A percentile compares a stretch with the other conserved stretches of the same genome.
These are phyloP conservation scores for Citrus unshiu DNA, from an alignment of 345 rosid genomes.

Conservation along the genomic window DNA sequence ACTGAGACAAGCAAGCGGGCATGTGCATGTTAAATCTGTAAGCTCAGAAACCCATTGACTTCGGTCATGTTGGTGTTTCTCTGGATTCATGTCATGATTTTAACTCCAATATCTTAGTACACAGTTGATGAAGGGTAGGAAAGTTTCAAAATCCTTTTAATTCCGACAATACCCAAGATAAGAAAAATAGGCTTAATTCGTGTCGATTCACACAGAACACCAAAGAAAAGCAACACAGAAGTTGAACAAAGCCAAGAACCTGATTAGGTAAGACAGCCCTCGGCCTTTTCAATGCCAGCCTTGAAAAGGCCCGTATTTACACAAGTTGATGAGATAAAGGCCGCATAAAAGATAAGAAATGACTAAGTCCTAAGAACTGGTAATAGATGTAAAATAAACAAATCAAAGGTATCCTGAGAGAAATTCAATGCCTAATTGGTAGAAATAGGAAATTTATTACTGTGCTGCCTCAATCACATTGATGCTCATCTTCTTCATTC, in stretches of 20 bases:
- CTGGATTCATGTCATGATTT: too few species aligned
- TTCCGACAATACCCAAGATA: background rate
- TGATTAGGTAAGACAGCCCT: background rate
- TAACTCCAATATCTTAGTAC: background rate
- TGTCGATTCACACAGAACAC: background rate
- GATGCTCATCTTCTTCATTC: background rate
- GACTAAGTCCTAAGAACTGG: background rate
- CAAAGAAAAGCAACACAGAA: background rate
- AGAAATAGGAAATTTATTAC: background rate
- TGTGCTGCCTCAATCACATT: background rate
- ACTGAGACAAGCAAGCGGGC: background rate
- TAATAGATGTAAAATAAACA: background rate
- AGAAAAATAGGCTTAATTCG: background rate
- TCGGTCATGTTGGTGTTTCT: too few species aligned
- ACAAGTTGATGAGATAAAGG: background rate
- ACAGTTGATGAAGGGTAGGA: background rate
- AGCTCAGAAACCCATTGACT: background rate
- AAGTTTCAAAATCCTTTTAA: background rate
- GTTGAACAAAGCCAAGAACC: too few species aligned
- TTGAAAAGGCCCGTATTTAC: background rate
- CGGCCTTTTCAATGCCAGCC: too few species aligned
- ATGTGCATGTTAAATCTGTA: background rate
- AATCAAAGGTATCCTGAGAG: background rate
- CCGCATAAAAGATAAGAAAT: background rate
- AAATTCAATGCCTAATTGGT: background rate